These are phyloP conservation scores for Diversispora epigaea DNA, from an alignment of 192 early-diverging fungal species.

Conservation along the genomic window DNA sequence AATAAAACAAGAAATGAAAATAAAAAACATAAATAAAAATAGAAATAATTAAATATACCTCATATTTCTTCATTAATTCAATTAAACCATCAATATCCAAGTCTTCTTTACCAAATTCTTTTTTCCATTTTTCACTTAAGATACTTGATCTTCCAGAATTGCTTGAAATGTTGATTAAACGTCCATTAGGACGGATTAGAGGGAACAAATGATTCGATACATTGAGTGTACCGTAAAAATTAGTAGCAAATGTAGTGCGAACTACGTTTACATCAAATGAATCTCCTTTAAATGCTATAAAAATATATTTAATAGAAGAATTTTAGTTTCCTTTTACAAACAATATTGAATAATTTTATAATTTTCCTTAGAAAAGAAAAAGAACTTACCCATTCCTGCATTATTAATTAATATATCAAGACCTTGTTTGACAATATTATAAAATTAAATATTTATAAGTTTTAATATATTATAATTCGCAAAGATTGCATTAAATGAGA, in stretches of 20 bases:
- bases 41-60: slow-evolving; percentile 6
- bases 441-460: background rate
- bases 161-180: slow-evolving; percentile 24
- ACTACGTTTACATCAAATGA: slow-evolving; percentile 24
- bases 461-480: background rate
- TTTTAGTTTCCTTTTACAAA: background rate
- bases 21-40: background rate
- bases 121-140: background rate
- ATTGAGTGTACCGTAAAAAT: slow-evolving; percentile 30
- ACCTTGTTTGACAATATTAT: background rate
- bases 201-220: slow-evolving; percentile 13
- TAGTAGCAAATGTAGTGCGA: slow-evolving; percentile 17
- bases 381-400: slow-evolving; percentile 27
- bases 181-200: slow-evolving; percentile 3
- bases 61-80: slow-evolving; percentile 10
- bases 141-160: background rate
- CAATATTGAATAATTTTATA: background rate
- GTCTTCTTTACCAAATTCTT: slow-evolving; percentile 3
- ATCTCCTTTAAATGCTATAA: background rate
- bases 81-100: slow-evolving; percentile 23
- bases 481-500: background rate
- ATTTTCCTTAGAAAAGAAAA: background rate
- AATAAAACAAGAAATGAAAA: background rate
- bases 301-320: background rate
- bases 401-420: slow-evolving; percentile 30